A percentile compares a stretch with the other conserved stretches of the same genome.
phyloP scores from a whole-genome alignment of 805 yeast species.

The Pichia nanzhaoensis region DNA sequence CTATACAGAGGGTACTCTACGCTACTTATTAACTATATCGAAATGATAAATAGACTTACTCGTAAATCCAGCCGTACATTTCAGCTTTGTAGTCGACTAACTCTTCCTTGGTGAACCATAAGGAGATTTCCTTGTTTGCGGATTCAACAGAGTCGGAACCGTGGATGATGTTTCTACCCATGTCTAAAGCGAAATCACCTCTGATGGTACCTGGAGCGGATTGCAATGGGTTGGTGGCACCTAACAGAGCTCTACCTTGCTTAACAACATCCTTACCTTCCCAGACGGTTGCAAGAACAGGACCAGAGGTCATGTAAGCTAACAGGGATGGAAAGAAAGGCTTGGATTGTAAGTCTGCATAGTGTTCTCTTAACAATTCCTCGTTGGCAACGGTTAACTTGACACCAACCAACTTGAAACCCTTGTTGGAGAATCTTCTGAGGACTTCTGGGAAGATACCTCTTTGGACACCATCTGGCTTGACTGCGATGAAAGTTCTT shows the following conservation, averaged over 20 bases:
- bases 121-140: slow-evolving; percentile 90
- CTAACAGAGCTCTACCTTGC: slow-evolving; percentile 95
- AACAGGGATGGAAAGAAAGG: slow-evolving; percentile 97
- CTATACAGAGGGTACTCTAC: too few relatives aligned
- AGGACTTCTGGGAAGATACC: slow-evolving; percentile 87
- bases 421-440: slow-evolving; percentile 93
- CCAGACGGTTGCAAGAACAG: slow-evolving; percentile 98
- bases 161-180: slow-evolving; percentile 99
- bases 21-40: too few relatives aligned
- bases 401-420: slow-evolving; percentile 94
- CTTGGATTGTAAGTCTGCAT: slow-evolving; percentile 90
- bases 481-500: slow-evolving; percentile 88
- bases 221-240: slow-evolving; percentile 97
- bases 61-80: slow-evolving; percentile 87
- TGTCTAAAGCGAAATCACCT: slow-evolving; percentile 97
- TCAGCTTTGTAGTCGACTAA: slow-evolving; percentile 86
- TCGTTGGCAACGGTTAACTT: slow-evolving; percentile 87
- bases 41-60: too few relatives aligned
- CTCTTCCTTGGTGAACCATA: slow-evolving; percentile 99
- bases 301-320: slow-evolving; percentile 97
- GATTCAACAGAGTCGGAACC: slow-evolving; percentile 99
- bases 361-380: slow-evolving; percentile 83
- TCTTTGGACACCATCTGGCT: slow-evolving; percentile 99
- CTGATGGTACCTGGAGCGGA: slow-evolving; percentile 99
- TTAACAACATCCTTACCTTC: slow-evolving; percentile 99